Evolutionary conservation across 129 eudicot species (phyloP).

Genomic region (Erigeron canadensis): DNA sequence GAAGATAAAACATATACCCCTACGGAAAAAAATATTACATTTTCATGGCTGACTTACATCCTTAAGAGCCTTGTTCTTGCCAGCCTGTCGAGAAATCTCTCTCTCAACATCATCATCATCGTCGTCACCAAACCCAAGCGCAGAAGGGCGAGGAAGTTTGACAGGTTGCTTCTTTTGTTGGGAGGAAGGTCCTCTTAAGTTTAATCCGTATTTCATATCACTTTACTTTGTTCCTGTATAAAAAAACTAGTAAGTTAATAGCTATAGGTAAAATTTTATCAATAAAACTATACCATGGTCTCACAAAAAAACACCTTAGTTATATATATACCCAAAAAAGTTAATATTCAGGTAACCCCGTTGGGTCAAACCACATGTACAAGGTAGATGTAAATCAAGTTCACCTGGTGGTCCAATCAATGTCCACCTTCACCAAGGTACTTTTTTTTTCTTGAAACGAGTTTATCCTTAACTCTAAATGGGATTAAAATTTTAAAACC

Average conservation of each 20-base stretch:
- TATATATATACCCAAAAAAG: too few relatives aligned
- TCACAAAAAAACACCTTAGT: neutral
- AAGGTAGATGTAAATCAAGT: too few relatives aligned
- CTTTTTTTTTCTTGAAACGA: too few relatives aligned
- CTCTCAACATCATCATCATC: slow-evolving; percentile 78
- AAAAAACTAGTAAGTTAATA: neutral
- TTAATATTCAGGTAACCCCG: too few relatives aligned
- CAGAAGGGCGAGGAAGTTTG: slow-evolving; percentile 49
- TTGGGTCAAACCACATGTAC: too few relatives aligned
- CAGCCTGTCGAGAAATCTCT: slow-evolving; percentile 88
- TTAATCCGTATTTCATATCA: slow-evolving; percentile 69
- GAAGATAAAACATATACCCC: neutral
- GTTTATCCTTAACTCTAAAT: too few relatives aligned
- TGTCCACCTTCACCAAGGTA: too few relatives aligned
- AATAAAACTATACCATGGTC: neutral
- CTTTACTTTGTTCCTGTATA: slow-evolving; percentile 15
- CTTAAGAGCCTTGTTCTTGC: slow-evolving; percentile 76
- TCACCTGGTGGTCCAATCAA: too few relatives aligned
- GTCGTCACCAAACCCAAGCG: slow-evolving; percentile 56
- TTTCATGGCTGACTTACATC: slow-evolving; percentile 48
- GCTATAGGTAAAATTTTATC: neutral
- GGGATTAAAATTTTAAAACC: too few relatives aligned
- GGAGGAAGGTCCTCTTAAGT: slow-evolving; percentile 67
- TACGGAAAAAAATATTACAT: neutral
- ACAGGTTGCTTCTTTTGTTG: slow-evolving; percentile 58